Evolutionary conservation across 2,329 filamentous ascomycete species (phyloP).

Genomic region (Epichloe baconii): DNA sequence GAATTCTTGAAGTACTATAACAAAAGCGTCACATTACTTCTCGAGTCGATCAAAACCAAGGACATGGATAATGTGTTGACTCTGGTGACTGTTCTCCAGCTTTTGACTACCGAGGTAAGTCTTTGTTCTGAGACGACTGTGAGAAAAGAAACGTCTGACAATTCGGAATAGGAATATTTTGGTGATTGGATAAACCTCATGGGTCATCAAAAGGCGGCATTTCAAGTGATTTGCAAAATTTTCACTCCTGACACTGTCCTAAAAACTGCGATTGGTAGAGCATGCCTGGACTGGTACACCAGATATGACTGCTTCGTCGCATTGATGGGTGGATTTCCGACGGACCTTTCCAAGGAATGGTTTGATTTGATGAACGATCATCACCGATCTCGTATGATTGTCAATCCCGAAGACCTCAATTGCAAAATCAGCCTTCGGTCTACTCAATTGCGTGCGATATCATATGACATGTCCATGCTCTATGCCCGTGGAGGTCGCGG

Average conservation of each 20-base stretch:
- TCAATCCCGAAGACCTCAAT: conserved; percentile 47
- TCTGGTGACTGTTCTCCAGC: conserved; percentile 75
- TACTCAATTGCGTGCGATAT: conserved; percentile 56
- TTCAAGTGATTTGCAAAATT: conserved; percentile 63
- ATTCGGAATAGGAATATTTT: conserved; percentile 61
- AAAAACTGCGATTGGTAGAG: conserved; percentile 55
- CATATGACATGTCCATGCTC: conserved; percentile 67
- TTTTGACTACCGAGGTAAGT: conserved; percentile 82
- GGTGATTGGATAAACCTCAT: conserved; percentile 93
- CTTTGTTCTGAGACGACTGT: neutral
- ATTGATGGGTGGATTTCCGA: conserved; percentile 67
- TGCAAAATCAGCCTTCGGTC: conserved; percentile 57
- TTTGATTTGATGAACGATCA: conserved; percentile 52
- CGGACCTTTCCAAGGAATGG: conserved; percentile 66
- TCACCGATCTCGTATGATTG: conserved; percentile 43
- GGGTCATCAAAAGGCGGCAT: conserved; percentile 82
- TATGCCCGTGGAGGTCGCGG: conserved; percentile 56
- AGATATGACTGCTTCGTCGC: conserved; percentile 79
- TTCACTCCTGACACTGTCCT: conserved; percentile 66
- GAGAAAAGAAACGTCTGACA: conserved; percentile 1
- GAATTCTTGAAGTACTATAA: conserved; percentile 87
- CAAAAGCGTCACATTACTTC: conserved; percentile 65
- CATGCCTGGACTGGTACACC: conserved; percentile 77
- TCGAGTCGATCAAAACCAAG: conserved; percentile 56
- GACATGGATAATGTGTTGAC: conserved; percentile 62